phyloP scores from a whole-genome alignment of 1,284 basidiomycete species.

The Leccinum angustisporum region DNA sequence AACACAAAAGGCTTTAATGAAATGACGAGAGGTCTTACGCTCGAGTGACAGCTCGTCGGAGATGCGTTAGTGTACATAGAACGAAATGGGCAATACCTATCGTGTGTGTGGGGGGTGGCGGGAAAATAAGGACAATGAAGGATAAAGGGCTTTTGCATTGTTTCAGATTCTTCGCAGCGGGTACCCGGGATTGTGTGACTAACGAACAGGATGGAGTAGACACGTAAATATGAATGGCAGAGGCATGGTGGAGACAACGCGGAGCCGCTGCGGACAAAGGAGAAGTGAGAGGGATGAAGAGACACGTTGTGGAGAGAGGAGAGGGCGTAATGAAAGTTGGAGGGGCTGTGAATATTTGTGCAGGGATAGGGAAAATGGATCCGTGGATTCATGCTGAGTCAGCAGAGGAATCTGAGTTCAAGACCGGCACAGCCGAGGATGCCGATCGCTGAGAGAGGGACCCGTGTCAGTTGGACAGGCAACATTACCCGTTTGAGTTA shows the following conservation, averaged over 20 bases:
- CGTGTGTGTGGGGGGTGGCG: neutral
- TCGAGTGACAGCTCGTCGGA: neutral
- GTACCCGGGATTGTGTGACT: conserved; percentile 15
- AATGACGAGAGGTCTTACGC: conserved; percentile 15
- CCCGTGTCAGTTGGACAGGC: conserved; percentile 34
- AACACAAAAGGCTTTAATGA: neutral
- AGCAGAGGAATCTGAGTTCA: conserved; percentile 26
- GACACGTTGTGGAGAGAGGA: conserved; percentile 20
- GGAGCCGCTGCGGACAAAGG: conserved; percentile 30
- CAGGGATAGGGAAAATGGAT: conserved; percentile 7
- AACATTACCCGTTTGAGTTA: conserved; percentile 34
- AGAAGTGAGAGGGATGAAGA: conserved; percentile 4
- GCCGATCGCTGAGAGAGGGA: conserved; percentile 32
- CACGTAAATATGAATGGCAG: conserved; percentile 22
- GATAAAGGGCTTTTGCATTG: conserved; percentile 8
- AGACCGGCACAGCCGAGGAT: conserved; percentile 29
- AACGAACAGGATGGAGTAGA: conserved; percentile 8
- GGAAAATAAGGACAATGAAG: conserved; percentile 1
- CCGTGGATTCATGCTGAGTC: conserved; percentile 25
- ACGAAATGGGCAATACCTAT: neutral
- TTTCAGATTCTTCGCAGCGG: neutral
- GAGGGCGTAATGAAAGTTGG: conserved; percentile 6
- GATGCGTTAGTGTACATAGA: neutral
- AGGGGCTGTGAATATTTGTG: neutral
- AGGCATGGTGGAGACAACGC: conserved; percentile 23